Evolutionary conservation across 2,329 filamentous ascomycete species (phyloP).

Genomic region (Calonectria multiphialidica): DNA sequence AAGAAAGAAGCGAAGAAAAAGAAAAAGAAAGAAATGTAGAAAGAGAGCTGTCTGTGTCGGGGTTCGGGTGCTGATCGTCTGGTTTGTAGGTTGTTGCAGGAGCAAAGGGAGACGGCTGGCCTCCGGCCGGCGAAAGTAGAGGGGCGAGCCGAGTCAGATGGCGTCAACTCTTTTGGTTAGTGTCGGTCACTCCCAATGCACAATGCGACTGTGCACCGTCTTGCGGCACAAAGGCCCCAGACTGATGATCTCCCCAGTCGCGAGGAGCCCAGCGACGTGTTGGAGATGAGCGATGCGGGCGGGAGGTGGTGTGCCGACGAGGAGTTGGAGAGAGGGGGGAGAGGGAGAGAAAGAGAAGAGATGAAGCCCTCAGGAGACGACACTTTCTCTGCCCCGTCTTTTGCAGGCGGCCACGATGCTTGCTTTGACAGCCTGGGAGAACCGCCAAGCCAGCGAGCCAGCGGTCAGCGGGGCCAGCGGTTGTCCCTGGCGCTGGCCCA

Average conservation of each 20-base stretch:
- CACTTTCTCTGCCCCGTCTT: slow-evolving; percentile 25
- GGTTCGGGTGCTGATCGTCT: neutral
- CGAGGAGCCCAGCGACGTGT: slow-evolving; percentile 25
- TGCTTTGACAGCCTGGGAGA: slow-evolving; percentile 25
- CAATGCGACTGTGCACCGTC: slow-evolving; percentile 31
- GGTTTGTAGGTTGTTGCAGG: slow-evolving; percentile 22
- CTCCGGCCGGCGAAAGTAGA: slow-evolving; percentile 1
- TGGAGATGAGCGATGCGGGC: slow-evolving; percentile 28
- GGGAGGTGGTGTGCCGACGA: slow-evolving; percentile 30
- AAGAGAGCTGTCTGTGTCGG: neutral
- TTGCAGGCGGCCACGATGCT: slow-evolving; percentile 40
- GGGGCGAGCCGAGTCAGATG: slow-evolving; percentile 30
- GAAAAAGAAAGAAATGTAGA: neutral
- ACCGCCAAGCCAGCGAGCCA: slow-evolving; percentile 6
- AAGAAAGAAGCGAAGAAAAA: neutral
- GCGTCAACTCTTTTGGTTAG: slow-evolving; percentile 36
- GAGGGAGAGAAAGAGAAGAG: slow-evolving; percentile 18
- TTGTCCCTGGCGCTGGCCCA: slow-evolving; percentile 5
- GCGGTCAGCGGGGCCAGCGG: slow-evolving; percentile 19
- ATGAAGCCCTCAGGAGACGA: slow-evolving; percentile 36
- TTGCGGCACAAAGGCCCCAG: slow-evolving; percentile 38
- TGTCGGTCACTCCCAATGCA: slow-evolving; percentile 19
- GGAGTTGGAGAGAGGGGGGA: slow-evolving; percentile 36
- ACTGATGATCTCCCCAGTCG: slow-evolving; percentile 26
- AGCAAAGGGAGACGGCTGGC: neutral